phyloP scores from a whole-genome alignment of 306 rosid species.

The Dicorynia guianensis region DNA sequence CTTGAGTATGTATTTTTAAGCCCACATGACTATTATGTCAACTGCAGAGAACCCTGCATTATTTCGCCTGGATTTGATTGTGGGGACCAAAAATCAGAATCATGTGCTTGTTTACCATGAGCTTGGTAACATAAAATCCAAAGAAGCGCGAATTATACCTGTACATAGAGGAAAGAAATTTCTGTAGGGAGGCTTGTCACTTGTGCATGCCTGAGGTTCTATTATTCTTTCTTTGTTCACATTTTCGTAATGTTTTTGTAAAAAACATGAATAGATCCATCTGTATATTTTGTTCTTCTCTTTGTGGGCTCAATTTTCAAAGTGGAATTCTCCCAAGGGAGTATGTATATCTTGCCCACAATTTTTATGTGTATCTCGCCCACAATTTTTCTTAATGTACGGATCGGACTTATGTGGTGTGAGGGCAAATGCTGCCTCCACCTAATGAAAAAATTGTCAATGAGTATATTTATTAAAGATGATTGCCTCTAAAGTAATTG shows the following conservation, averaged over 20 bases:
- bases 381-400: too few relatives aligned
- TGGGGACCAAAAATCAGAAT: constrained; percentile 30
- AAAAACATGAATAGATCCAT: constrained; percentile 36
- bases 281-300: constrained; percentile 44
- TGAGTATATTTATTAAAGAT: too few relatives aligned
- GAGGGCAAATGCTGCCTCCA: too few relatives aligned
- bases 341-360: too few relatives aligned
- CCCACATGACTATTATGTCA: constrained; percentile 4
- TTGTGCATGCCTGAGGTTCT: constrained; percentile 52
- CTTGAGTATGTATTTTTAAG: constrained; percentile 31
- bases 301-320: constrained; percentile 39
- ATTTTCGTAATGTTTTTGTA: constrained; percentile 34
- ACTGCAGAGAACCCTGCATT: constrained; percentile 32
- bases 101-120: constrained; percentile 32
- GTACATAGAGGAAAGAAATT: constrained; percentile 54
- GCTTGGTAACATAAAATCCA: constrained; percentile 32
- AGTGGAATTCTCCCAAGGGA: constrained; percentile 22
- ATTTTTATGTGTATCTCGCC: too few relatives aligned
- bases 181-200: constrained; percentile 45
- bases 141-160: constrained; percentile 41
- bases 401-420: too few relatives aligned
- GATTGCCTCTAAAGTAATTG: too few relatives aligned
- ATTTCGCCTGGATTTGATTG: constrained; percentile 35
- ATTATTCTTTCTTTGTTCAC: constrained; percentile 41
- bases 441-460: too few relatives aligned